Base-by-base conservation (phyloP, 2,329 filamentous ascomycete species). In the Fusarium nelsonii region DNA sequence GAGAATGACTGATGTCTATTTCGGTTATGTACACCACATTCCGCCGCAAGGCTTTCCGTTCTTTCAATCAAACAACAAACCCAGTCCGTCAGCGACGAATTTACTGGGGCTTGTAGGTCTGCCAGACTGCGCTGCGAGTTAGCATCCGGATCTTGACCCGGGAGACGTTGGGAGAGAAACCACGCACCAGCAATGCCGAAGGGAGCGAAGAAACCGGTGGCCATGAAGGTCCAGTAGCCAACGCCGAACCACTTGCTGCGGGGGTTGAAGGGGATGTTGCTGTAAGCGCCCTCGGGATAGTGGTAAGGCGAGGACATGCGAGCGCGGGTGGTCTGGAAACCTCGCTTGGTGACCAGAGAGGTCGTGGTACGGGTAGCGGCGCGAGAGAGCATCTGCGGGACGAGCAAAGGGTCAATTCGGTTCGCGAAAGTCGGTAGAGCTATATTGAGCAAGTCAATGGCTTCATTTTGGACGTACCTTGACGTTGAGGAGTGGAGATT, bases 221-320 rank as follows among this genome's bases (percentile, higher is more conserved):
- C 78, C 76, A 81, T 79, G 85, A 92, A 96, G 69, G 80, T 79
- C 91, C 93, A 97, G 90, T 92, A 99, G 83, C 91, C 87, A 75
- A 93, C 68, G 73, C 85, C 88, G 81, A 99, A 99, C 84, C 87
- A 92, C 84, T 90, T 92, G 80, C 90, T 95, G 84, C 93, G 87
- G 74, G 96, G 92, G 88, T 99, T 97, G 90, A 99, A 99, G 73
- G 96, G 96, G 73, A 99, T 84, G 88, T 97, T 98, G 86, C 88
- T 91, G 83, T 93, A 92, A 78, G 95, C 92, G 72, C 95, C 96
- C 86, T 98, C 95, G 76, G 95, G 91, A 87, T 99, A 99, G 88
- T 99, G 96, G 91, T 97, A 97, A 71, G 94, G 94, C 80, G 93
- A 97, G 76, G 87, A 88, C 80, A 97, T 84, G 82, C 92, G 93